Evolutionary conservation across 2,329 filamentous ascomycete genomes (phyloP).

Genomic region (Talaromyces sp.): DNA sequence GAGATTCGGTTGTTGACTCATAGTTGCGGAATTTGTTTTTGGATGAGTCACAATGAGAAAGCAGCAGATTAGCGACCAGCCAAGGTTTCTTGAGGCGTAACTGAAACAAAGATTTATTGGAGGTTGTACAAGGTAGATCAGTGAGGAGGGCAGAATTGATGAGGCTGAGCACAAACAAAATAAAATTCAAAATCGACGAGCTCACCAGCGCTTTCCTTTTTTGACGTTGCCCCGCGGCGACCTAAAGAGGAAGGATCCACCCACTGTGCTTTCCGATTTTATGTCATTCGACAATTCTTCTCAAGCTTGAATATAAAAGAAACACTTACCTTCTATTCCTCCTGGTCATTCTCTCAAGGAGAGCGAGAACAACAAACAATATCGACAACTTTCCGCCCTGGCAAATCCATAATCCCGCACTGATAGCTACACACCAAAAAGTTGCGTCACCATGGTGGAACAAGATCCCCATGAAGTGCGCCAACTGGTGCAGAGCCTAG

Average conservation of each 20-base stretch:
- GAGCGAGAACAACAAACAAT: neutral
- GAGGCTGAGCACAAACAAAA: conserved; percentile 6
- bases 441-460: conserved; percentile 51
- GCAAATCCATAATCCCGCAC: neutral
- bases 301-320: neutral
- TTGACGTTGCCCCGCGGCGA: conserved; percentile 18
- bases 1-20: conserved; percentile 54
- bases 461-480: conserved; percentile 70
- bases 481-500: conserved; percentile 64
- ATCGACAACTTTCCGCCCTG: neutral
- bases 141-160: neutral
- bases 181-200: conserved; percentile 6
- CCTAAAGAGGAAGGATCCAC: conserved; percentile 19
- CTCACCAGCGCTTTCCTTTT: conserved; percentile 6
- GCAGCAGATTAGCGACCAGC: neutral
- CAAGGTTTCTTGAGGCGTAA: neutral
- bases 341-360: neutral
- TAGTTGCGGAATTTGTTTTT: conserved; percentile 21
- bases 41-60: conserved; percentile 14
- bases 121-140: neutral
- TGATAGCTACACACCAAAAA: neutral
- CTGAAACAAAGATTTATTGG: neutral
- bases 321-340: neutral
- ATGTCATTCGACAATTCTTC: conserved; percentile 10
- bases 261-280: conserved; percentile 1